Evolutionary conservation across 768 basidiomycete species (phyloP).

Genomic region (Boletus rubescentipes): DNA sequence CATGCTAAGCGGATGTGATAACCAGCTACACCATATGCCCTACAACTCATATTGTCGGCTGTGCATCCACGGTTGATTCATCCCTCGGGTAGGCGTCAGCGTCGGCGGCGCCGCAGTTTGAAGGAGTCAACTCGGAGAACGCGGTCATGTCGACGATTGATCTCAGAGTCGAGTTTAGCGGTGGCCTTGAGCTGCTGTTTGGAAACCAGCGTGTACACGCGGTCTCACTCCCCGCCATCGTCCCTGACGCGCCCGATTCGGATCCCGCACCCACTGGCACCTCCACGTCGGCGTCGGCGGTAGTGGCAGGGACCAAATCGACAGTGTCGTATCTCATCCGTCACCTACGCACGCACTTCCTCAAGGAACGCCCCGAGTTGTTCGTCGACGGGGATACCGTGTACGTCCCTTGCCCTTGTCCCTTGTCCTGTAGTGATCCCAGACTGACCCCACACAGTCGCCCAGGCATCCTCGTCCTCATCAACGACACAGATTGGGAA

Average conservation of each 20-base stretch:
- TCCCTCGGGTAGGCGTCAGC: no score
- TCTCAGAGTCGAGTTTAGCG: constrained; percentile 75
- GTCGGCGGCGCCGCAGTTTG: no score
- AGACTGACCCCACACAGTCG: constrained; percentile 51
- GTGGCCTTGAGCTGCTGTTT: constrained; percentile 87
- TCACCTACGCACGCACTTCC: constrained; percentile 71
- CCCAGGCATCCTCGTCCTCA: constrained; percentile 93
- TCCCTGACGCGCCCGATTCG: no score
- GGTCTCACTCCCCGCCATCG: constrained; percentile 51
- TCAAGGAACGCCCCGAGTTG: constrained; percentile 84
- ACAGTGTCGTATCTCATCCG: constrained; percentile 75
- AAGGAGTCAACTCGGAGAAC: no score
- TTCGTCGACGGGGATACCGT: constrained; percentile 87
- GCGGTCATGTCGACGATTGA: constrained; percentile 21
- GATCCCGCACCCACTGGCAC: neutral
- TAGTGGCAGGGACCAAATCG: constrained; percentile 24
- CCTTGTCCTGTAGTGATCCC: no score
- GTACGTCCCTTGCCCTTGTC: constrained; percentile 43
- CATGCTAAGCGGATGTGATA: constrained; percentile 42
- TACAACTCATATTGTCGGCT: no score
- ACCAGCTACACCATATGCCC: constrained; percentile 42
- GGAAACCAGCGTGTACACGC: constrained; percentile 60
- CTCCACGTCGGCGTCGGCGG: constrained; percentile 6
- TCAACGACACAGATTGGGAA: constrained; percentile 98
- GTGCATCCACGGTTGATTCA: no score